Base-by-base conservation (phyloP, 2,329 filamentous ascomycete genomes). In the Lasiodiplodia hormozganensis region DNA sequence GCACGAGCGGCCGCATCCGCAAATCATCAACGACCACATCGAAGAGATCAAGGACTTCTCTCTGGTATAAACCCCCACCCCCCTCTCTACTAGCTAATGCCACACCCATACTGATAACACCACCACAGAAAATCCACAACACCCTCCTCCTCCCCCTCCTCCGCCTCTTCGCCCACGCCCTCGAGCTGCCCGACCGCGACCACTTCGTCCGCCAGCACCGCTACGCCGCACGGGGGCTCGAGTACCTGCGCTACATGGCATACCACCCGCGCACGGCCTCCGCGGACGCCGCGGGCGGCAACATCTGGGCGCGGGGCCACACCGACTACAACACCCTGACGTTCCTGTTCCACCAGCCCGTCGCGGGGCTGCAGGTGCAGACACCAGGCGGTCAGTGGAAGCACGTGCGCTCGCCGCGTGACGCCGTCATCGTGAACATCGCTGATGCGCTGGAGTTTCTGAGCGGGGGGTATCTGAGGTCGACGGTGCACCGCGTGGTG, bases 401-500 rank as follows among this genome's bases (percentile, higher is more conserved):
- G 52, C 81, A 82, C 21, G 83, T 84, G 0, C 79, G 77, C 0
- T 82, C 82, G 66, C 79, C 82, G 51, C 79, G 81, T 4, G 81
- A 82, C 16, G 83, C 82, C 0, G 78, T 85, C n/a, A 82, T 85
- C 5, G 80, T 84, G 57, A 86, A 86, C 60, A 81, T 85, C 8
- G 83, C 82, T 4, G 82, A 83, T 52, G 80, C 79, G 1, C 73
- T 83, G 31, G 81, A 76, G 62, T 74, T 74, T 0, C 68, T 77
- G 25, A 76, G 75, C 0, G 75, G 73, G 2, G 76, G 76, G 5
- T 74, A 76, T 12, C 75, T 77, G 70, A 74, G 75, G 62, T 74
- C 75, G 3, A 77, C 76, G 4, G 76, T 78, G 58, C 76, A 78
- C 66, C 72, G 77, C 10, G 76, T 78, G 0, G 70, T 76, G 0